A percentile compares a stretch with the other conserved stretches of the same genome.
Evolutionary conservation across 2,329 filamentous ascomycete genomes (phyloP).

Genomic region (Pseudocercospora fuligena): DNA sequence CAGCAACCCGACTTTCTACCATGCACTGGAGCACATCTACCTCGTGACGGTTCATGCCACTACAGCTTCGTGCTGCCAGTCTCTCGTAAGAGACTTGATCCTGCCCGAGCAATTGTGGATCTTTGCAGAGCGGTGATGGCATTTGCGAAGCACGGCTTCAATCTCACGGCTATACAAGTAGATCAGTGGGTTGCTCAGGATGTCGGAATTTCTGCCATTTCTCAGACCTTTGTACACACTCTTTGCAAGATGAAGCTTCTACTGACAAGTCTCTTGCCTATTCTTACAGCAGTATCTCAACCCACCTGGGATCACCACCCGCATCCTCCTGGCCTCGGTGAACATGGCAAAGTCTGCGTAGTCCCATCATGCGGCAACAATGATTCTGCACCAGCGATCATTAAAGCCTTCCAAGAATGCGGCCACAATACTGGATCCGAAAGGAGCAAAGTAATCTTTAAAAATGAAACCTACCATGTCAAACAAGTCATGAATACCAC

Average conservation of each 20-base stretch:
- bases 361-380: no score
- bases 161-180: background rate
- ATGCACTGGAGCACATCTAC: background rate
- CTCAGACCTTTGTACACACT: background rate
- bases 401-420: slow-evolving; percentile 56
- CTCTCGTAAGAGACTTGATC: background rate
- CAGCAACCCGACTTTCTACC: background rate
- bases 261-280: no score
- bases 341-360: no score
- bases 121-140: background rate
- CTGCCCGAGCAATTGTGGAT: background rate
- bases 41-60: background rate
- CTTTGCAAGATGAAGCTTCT: no score
- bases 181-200: background rate
- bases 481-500: slow-evolving; percentile 57
- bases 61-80: background rate
- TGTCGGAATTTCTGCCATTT: background rate
- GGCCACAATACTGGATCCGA: slow-evolving; percentile 47
- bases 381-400: slow-evolving; percentile 56
- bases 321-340: no score
- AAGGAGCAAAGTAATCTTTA: slow-evolving; percentile 52
- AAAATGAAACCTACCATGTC: slow-evolving; percentile 55
- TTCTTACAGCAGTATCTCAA: no score
- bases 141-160: background rate
- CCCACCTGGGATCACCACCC: no score